Conservation (phyloP, 371 early-diverging fungal genomes). For the Chytridium lagenaria region DNA sequence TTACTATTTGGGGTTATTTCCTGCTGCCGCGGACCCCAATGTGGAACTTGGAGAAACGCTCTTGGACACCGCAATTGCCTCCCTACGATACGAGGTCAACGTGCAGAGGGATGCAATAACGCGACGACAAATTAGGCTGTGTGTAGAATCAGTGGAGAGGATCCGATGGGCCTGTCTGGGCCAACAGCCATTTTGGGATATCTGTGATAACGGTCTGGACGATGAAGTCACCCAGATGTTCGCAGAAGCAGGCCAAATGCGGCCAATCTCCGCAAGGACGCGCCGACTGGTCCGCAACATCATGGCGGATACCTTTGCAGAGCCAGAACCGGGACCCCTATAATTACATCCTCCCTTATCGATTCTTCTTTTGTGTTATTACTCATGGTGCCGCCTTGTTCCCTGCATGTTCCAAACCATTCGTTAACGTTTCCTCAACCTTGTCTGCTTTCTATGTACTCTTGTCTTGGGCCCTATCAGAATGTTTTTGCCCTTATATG, state of each 20-base stretch:
- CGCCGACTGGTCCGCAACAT: not conserved
- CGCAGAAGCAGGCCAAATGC: not conserved
- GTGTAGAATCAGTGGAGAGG: not conserved
- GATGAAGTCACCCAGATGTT: not conserved
- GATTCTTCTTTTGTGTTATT: too few species aligned
- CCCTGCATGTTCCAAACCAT: too few species aligned
- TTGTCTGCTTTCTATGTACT: too few species aligned
- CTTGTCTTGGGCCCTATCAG: too few species aligned
- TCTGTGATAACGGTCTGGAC: not conserved
- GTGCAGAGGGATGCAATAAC: not conserved
- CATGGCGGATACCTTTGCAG: not conserved
- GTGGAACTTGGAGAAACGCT: not conserved
- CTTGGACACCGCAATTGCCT: not conserved
- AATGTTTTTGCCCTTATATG: too few species aligned
- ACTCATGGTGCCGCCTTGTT: too few species aligned
- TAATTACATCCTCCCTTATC: too few species aligned
- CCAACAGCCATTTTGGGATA: not conserved
- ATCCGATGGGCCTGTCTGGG: not conserved
- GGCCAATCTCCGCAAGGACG: not conserved
- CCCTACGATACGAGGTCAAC: not conserved
- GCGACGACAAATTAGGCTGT: not conserved
- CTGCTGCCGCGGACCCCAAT: not conserved
- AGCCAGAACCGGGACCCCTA: not conserved
- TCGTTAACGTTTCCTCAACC: too few species aligned
- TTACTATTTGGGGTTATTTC: not conserved